Percentiles rank a stretch among this genome's conserved stretches.
Evolutionary conservation across 2,329 filamentous ascomycete species (phyloP).

Genomic region (Fusarium cicatricum): DNA sequence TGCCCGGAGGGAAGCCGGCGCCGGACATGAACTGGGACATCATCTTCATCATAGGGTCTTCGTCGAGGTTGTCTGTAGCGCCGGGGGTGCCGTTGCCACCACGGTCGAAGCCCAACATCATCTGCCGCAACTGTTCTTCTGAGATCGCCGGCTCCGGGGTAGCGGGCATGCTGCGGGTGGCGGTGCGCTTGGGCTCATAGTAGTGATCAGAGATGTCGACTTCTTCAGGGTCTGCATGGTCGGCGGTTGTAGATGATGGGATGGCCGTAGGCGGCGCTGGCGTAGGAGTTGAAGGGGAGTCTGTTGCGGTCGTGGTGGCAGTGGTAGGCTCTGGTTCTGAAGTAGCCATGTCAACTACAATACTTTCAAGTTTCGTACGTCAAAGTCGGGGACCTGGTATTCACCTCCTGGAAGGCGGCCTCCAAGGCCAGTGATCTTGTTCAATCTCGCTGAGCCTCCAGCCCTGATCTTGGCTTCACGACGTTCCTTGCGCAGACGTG

Average conservation of each 20-base stretch:
- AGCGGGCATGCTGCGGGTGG: constrained; percentile 42
- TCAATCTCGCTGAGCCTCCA: constrained; percentile 73
- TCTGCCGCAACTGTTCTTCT: constrained; percentile 70
- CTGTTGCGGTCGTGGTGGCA: constrained; percentile 39
- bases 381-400: background rate
- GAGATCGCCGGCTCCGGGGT: constrained; percentile 50
- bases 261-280: constrained; percentile 44
- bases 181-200: constrained; percentile 62
- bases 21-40: constrained; percentile 75
- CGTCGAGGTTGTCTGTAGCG: constrained; percentile 30
- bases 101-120: constrained; percentile 67
- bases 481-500: constrained; percentile 79
- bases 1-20: constrained; percentile 42
- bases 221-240: constrained; percentile 73
- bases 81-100: constrained; percentile 33
- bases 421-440: constrained; percentile 77
- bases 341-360: background rate
- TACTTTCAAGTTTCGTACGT: background rate
- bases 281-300: constrained; percentile 42
- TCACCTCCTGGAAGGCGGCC: constrained; percentile 49
- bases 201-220: constrained; percentile 81
- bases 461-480: constrained; percentile 81
- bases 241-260: constrained; percentile 43
- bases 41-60: constrained; percentile 66
- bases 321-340: constrained; percentile 18